Evolutionary conservation across 352 stramenopile species (phyloP), one percentile per base, ranked within the genome.

Genomic region (Pythium plurisporium): DNA sequence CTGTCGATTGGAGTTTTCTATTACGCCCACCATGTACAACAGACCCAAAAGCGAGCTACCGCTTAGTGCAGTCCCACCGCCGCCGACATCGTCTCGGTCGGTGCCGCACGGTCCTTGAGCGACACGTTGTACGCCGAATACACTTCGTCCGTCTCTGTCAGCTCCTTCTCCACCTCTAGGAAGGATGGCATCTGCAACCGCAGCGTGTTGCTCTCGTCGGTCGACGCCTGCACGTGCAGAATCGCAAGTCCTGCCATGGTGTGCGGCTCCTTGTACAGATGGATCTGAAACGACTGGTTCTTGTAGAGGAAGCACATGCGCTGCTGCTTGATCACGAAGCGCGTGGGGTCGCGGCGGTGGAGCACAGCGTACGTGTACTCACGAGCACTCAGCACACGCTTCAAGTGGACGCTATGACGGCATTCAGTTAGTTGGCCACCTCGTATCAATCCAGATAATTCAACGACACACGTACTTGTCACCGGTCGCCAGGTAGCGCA

Each of bases 281-380:
- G 83, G 38, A 94, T 85, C 64, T 94, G 82, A 65, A 91, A 89
- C 36, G 83, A 94, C 64, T 91, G 83, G 64, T 91, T 91, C 61
- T 88, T 69, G 68, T 91, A 89, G 44, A 94, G 46, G 33, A 94
- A 94, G 62, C 83, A 94, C 62, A 91, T 90, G 41, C 83, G 83
- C 61, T 91, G 81, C 69, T 94, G 83, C 72, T 94, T 94, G 67
- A 94, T 91, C 59, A 91, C 78, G 41, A 87, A 69, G 34, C 83
- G 79, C 33, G 49, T 76, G 23, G 70, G 76, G 54, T 91, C 83
- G 36, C 47, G 72, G 38, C 83, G 83, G 71, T 91, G 83, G 58
- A 76, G 74, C 66, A 94, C 79, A 17, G 83, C 83, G 62, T 90
- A 94, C 58, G 79, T 79, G 71, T 91, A 94, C 58, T 94, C 83